Base-by-base conservation (phyloP, 805 yeast species). In the Candida coleopterorum region DNA sequence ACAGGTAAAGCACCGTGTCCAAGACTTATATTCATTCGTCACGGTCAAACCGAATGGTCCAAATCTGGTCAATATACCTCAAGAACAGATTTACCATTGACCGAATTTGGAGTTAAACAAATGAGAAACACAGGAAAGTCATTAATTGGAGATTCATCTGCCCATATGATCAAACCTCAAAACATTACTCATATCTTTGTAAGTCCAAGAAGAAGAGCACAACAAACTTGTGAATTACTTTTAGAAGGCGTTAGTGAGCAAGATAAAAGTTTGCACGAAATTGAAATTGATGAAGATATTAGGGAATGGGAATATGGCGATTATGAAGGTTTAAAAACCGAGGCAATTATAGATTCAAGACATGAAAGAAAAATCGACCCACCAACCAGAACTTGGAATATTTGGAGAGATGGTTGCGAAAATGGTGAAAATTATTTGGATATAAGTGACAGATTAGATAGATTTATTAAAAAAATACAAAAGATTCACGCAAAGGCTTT, bases 241-340 rank as follows among this genome's bases (percentile, higher is more conserved):
- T 58, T 83, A 29, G 69, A 62, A 10, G 66, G 64, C 18, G 60
- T 66, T 12, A 29, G 34, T 22, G 31, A 18, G 11, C 15, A 18
- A 11, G 10, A 20, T 9, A 68, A 61, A 41, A 44, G 65, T 8
- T 44, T 58, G 6, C 69, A 80, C 33, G 63, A 70, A 7, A 50
- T 72, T 29, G 70, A 70, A 14, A 53, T 48, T 15, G 81, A 79
- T 44, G 77, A 84, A 33, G 88, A 86, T 50, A 60, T 88, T 34
- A 74, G 93, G 48, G 97, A 90, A 62, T 90, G 97, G 97, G 94
- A 86, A 47, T 90, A 90, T 52, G 97, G 97, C 47, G 93, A 85
- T 53, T 90, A 90, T 58, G 97, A 90, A 67, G 97, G 97, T 4
- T 58, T 79, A 46, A 55, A 72, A 39, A 83, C 95, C 2, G 56